phyloP scores from a whole-genome alignment of 1,284 basidiomycete species.

The Heterobasidion occidentale region DNA sequence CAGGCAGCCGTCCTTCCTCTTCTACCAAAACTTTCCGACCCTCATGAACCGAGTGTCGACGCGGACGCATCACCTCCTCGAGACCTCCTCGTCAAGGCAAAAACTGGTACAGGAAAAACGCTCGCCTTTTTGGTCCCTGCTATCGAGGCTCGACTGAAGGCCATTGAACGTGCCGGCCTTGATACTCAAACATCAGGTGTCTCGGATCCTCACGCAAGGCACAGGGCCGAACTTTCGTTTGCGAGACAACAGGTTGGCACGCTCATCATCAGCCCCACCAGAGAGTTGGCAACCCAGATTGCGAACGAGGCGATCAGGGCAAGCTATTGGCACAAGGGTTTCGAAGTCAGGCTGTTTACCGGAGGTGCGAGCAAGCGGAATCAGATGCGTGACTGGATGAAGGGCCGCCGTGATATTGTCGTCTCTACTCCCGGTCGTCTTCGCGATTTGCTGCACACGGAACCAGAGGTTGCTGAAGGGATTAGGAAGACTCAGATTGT shows the following conservation, averaged over 20 bases:
- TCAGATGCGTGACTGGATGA: conserved; percentile 66
- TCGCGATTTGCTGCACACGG: conserved; percentile 68
- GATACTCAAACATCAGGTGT: conserved; percentile 33
- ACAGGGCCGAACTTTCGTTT: conserved; percentile 27
- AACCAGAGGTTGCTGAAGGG: conserved; percentile 46
- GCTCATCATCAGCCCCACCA: conserved; percentile 88
- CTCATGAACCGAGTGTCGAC: conserved; percentile 27
- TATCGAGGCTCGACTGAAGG: conserved; percentile 65
- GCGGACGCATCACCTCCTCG: conserved; percentile 27
- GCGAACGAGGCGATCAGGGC: conserved; percentile 78
- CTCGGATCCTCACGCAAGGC: conserved; percentile 23
- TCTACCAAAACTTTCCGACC: conserved; percentile 48
- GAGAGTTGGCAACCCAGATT: conserved; percentile 93
- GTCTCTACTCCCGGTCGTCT: conserved; percentile 92
- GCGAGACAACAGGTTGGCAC: conserved; percentile 54
- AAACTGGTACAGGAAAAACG: conserved; percentile 92
- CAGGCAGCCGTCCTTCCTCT: conserved; percentile 76
- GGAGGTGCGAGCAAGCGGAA: conserved; percentile 67
- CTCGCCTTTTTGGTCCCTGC: conserved; percentile 87
- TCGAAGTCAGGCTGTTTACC: conserved; percentile 73
- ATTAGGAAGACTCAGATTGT: conserved; percentile 56
- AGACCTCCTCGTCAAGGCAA: conserved; percentile 78
- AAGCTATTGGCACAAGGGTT: conserved; percentile 53
- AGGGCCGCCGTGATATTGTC: conserved; percentile 73
- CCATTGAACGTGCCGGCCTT: conserved; percentile 33